phyloP scores from a whole-genome alignment of 1,284 basidiomycete genomes.

The Exobasidium cylindrosporum region DNA sequence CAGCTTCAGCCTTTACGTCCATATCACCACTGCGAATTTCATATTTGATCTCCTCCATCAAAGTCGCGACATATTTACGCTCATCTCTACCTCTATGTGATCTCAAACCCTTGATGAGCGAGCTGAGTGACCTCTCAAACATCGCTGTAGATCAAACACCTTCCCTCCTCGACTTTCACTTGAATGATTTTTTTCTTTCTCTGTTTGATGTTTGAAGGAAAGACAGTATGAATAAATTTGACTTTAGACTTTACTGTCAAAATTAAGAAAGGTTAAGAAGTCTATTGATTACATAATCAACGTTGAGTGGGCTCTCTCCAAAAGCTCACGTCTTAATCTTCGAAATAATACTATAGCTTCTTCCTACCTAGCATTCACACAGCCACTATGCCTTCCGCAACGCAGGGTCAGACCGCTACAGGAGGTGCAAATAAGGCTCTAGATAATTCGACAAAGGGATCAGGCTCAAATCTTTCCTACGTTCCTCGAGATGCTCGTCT shows the following conservation, averaged over 20 bases:
- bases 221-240: too few relatives aligned
- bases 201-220: too few relatives aligned
- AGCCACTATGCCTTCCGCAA: conserved; percentile 5
- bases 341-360: conserved; percentile 17
- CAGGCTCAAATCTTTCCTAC: not conserved
- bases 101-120: conserved; percentile 53
- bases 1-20: conserved; percentile 90
- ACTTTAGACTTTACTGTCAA: too few relatives aligned
- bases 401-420: not conserved
- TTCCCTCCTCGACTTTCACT: not conserved
- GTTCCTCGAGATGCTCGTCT: conserved; percentile 81
- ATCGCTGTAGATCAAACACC: conserved; percentile 23
- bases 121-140: conserved; percentile 52
- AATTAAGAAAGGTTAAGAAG: too few relatives aligned
- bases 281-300: too few relatives aligned
- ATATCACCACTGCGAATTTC: conserved; percentile 93
- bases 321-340: too few relatives aligned
- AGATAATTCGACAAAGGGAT: not conserved
- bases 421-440: not conserved
- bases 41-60: conserved; percentile 70
- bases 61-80: conserved; percentile 57
- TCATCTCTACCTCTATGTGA: conserved; percentile 56
- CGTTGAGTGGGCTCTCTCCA: too few relatives aligned
- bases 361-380: conserved; percentile 21
- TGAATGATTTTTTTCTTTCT: too few relatives aligned